Conservation (phyloP, 164 flowering plant genomes). For the Magnolia sinica region DNA sequence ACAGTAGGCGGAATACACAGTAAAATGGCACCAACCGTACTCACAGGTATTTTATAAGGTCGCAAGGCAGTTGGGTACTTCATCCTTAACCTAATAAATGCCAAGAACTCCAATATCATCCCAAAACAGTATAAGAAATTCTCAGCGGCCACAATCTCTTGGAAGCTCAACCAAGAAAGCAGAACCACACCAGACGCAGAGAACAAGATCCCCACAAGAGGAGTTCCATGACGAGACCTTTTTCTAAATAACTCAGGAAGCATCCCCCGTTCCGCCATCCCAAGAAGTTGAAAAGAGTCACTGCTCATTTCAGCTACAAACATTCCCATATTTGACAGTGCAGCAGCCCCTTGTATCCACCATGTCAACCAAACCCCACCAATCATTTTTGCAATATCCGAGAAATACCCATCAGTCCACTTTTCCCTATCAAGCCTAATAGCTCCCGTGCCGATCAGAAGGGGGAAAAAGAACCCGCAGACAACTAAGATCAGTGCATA, state of each 20-base stretch:
- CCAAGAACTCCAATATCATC: constrained; percentile 51
- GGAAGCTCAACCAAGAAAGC: constrained; percentile 56
- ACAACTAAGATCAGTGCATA: constrained; percentile 48
- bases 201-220: constrained; percentile 46
- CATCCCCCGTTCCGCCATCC: constrained; percentile 65
- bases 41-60: constrained; percentile 53
- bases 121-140: constrained; percentile 56
- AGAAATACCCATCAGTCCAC: constrained; percentile 58
- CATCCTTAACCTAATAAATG: constrained; percentile 46
- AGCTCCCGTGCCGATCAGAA: constrained; percentile 48
- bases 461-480: constrained; percentile 46
- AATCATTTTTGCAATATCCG: constrained; percentile 42
- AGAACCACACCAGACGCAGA: constrained; percentile 53
- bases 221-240: constrained; percentile 53
- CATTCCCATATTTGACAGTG: constrained; percentile 58
- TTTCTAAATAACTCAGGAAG: constrained; percentile 46
- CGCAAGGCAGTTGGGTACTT: constrained; percentile 38
- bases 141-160: constrained; percentile 56
- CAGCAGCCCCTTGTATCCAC: constrained; percentile 55
- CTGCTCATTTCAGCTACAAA: constrained; percentile 67
- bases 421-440: constrained; percentile 30
- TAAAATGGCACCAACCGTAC: constrained; percentile 42
- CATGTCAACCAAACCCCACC: constrained; percentile 55
- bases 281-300: constrained; percentile 55
- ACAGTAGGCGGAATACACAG: constrained; percentile 50